Evolutionary conservation across 345 rosid species (phyloP).

Genomic region (Heritiera fomes): DNA sequence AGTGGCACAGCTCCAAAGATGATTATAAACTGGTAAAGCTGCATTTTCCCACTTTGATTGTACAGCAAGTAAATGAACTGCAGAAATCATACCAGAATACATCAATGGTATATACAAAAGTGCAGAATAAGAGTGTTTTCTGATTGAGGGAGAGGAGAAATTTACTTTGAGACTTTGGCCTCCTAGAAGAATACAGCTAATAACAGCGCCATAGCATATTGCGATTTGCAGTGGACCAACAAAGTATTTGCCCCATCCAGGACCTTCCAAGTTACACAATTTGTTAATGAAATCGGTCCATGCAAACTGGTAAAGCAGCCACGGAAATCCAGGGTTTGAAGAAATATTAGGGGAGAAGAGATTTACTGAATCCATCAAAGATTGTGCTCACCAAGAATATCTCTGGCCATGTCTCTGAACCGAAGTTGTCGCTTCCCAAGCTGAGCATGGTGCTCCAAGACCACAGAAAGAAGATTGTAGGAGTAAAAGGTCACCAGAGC

Average conservation of each 20-base stretch:
- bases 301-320: neutral
- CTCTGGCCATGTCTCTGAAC: slow-evolving; percentile 23
- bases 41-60: slow-evolving; percentile 43
- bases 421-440: slow-evolving; percentile 23
- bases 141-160: neutral
- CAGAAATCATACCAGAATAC: slow-evolving; percentile 8
- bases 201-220: slow-evolving; percentile 58
- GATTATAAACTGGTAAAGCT: slow-evolving; percentile 51
- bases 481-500: slow-evolving; percentile 20
- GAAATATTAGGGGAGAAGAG: neutral
- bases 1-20: slow-evolving; percentile 41
- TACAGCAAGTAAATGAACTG: slow-evolving; percentile 45
- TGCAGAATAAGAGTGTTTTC: neutral
- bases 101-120: neutral
- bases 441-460: slow-evolving; percentile 24
- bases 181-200: slow-evolving; percentile 43
- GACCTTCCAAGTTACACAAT: slow-evolving; percentile 37
- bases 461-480: slow-evolving; percentile 21
- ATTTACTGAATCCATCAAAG: neutral
- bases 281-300: neutral
- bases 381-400: slow-evolving; percentile 20
- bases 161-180: slow-evolving; percentile 61
- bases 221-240: slow-evolving; percentile 59
- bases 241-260: slow-evolving; percentile 50
- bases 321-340: neutral